Conservation (phyloP, 2,329 filamentous ascomycete genomes). For the Ophiosphaerella narmari region DNA sequence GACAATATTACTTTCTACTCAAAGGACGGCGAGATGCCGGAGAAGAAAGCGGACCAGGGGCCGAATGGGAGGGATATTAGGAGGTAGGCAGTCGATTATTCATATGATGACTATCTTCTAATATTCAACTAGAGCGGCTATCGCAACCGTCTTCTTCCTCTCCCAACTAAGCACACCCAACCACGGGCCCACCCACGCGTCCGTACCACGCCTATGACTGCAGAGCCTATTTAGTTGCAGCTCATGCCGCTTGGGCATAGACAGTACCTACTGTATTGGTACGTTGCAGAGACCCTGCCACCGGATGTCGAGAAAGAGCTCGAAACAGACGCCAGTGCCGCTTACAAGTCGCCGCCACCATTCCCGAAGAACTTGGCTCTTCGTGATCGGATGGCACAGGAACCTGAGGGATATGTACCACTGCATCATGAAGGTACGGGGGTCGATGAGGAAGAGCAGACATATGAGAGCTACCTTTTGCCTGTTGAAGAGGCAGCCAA, state of each 20-base stretch:
- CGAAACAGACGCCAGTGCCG: conserved; percentile 22
- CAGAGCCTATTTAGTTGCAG: conserved; percentile 54
- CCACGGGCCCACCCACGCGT: conserved; percentile 44
- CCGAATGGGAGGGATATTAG: conserved; percentile 57
- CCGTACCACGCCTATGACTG: conserved; percentile 33
- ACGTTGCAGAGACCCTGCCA: conserved; percentile 53
- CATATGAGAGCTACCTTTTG: conserved; percentile 51
- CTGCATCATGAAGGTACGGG: conserved; percentile 53
- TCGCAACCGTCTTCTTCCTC: conserved; percentile 54
- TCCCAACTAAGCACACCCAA: conserved; percentile 52
- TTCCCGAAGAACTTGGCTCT: conserved; percentile 46
- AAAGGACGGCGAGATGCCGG: conserved; percentile 55
- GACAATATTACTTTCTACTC: conserved; percentile 53
- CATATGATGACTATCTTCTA: background rate
- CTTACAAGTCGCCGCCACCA: conserved; percentile 46
- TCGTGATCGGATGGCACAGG: conserved; percentile 44
- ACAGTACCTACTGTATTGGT: conserved; percentile 56
- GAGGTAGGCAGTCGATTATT: conserved; percentile 40
- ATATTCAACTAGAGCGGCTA: conserved; percentile 48
- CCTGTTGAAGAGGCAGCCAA: conserved; percentile 49
- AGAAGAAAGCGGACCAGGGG: conserved; percentile 50
- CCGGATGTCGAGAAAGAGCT: conserved; percentile 39
- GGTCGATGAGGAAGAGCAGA: conserved; percentile 53
- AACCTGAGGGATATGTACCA: conserved; percentile 52
- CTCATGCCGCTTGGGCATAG: conserved; percentile 44